Evolutionary conservation across 192 early-diverging fungal genomes (phyloP), one percentile per base, ranked within the genome.

Genomic region (Coemansia sp.): DNA sequence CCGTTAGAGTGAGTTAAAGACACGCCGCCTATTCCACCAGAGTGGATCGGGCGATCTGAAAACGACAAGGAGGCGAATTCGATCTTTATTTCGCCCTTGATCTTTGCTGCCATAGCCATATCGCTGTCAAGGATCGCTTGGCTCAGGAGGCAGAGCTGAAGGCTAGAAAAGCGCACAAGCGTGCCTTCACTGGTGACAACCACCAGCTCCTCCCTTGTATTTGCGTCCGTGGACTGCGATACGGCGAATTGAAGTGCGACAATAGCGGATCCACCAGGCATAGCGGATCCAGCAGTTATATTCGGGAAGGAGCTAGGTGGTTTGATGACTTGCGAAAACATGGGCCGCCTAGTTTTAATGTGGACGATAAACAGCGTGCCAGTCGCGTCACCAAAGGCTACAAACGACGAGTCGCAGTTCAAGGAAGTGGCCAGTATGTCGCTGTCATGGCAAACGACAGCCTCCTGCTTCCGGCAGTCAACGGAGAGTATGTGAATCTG

Each of bases 351-450:
- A 1, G 69, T 77, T 14, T 57, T 36, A 1, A 82, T 61, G 39
- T 82, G 79, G 7, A 82, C 71, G 40, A 82, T 82, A 31, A 64
- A 76, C 63, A 82, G 62, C 59, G 62, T 57, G 9, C 79, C 74
- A 4, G 51, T 18, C 5, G 34, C 55, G 33, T 82, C 79, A 37
- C 79, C 79, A 59, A 76, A 82, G 3, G 79, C 79, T 24, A 77
- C 71, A 68, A 82, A 82, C 48, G 63, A 69, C 11, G 74, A 73
- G 42, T 65, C 79, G 10, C 45, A 9, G 43, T 43, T 82, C 10
- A 82, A 59, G 16, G 74, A 70, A 1, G 71, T 67, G 26, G 62
- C 63, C 8, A 24, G 56, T 8, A 77, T 59, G 2, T 20, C 39
- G 21, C 24, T 18, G 28, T 69, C 66, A 38, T 82, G 79, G 28